Base-by-base conservation (phyloP, 257 asterid species). In the Scutellaria galericulata region DNA sequence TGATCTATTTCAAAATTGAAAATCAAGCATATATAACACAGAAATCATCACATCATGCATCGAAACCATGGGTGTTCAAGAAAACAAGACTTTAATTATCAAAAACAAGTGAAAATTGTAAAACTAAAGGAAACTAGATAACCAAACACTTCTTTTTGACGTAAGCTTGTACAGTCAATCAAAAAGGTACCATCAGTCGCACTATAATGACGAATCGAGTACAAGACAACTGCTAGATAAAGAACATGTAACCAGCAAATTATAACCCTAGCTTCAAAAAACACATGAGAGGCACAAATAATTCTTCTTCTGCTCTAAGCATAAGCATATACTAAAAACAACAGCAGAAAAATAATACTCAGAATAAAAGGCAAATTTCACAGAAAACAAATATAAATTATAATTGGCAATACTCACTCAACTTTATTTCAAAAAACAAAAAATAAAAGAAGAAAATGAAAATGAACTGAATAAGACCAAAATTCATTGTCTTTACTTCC, bases 201-300 rank as follows among this genome's bases (percentile, higher is more conserved):
- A 66, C 67, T 58, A 45, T 56, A 44, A 61, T 31, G 47, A 48
- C 68, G 74, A 65, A 48, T 27, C 60, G 68, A 70, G 64, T 53
- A 58, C 10, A 51, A 42, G 20, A 52, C 22, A 69, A 12, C 55
- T n/a, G 70, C 64, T 60, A 61, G 56, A 22, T 13, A 13, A 64
- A 61, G 15, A 15, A 46, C 60, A 69, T 45, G 40, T 37, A 61
- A 71, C 48, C 66, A 48, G 59, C 37, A 41, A 61, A 62, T 41
- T 64, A 71, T 70, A 70, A 63, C 75, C 79, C 70, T 11, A 77
- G 65, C 42, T 64, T 44, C 45, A 58, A 35, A 61, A n/a, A 58
- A 42, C 35, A 50, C 45, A 24, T 24, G 46, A 47, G 3, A 60
- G 52, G 56, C 68, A 45, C 64, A 13, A 51, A 41, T 45, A 71